Evolutionary conservation across 805 yeast genomes (phyloP), one percentile per base, ranked within the genome.

Genomic region (Cyberlindnera veronae): DNA sequence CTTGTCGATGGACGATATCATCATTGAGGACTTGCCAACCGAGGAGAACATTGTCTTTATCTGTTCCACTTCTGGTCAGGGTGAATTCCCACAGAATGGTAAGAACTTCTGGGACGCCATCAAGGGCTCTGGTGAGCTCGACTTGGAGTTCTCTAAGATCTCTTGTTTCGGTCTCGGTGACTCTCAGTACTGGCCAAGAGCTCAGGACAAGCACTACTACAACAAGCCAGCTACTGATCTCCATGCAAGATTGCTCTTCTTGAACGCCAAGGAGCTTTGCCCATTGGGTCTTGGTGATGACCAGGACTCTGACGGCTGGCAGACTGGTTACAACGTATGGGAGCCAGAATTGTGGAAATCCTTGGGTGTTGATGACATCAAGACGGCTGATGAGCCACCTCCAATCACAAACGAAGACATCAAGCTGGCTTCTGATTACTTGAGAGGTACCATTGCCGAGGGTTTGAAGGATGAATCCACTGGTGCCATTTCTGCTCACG

Each of bases 101-200:
- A 71, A 69, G 51, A 75, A 72, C 42, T 76, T 91, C 50, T 84
- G 96, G 95, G 72, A 73, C 48, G 74, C 84, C 44, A 61, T 93
- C 44, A 79, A 77, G 48, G 69, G 86, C 13, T 70, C 93, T 67
- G 36, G 56, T 2, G 77, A 77, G 51, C 64, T 87, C 27, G 97
- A 91, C 69, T 63, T 91, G 32, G 71, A 71, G 47, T 84, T 81
- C 53, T 56, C 86, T n/a, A 62, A 68, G 28, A 69, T 90, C 45
- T 74, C 91, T 6, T 74, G 86, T 11, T 84, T 93, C 56, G 99
- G 99, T 0, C 63, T 93, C 3, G 99, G 99, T 33, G 98, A 93
- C 58, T 82, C 96, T 3, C 79, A 93, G 5, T 93, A 93, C 61
- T 91, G 98, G 98, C 98, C 98, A 54, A 79, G 98, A 67, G 86